Base-by-base conservation (phyloP, 805 yeast species). In the Candida koratica region DNA sequence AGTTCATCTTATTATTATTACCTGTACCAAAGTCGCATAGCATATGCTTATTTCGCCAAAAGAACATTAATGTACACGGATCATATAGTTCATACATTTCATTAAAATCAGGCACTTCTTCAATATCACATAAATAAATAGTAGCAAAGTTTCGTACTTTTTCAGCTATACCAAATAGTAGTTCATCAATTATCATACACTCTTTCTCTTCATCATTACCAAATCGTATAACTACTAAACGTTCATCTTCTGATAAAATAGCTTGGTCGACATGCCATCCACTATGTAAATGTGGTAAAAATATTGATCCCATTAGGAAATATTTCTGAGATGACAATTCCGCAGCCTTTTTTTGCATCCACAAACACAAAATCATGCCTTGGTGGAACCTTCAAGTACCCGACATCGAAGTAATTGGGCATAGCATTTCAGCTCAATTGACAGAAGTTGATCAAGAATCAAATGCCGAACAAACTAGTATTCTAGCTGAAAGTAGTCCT, bases 221-320 rank as follows among this genome's bases (percentile, higher is more conserved):
- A 56, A 93, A 93, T 24, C 98, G 68, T 12, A 93, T 76, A 8
- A 89, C 81, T 17, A 93, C 97, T 6, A 93, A 60, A 39, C 96
- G 64, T 34, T 86, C 95, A 40, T 84, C 94, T 53, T 93, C 98
- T 6, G 87, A 77, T 15, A 93, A 68, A 25, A 93, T 93, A 5
- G 98, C 96, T 55, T 93, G 97, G 61, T 93, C 98, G 20, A 93
- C 97, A 53, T 93, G 98, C 97, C 96, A 87, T 5, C 95, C 96
- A 0, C 90, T 73, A 17, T 69, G 75, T 39, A 87, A 62, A 53
- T 87, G 93, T 1, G 95, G 93, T 35, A 87, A 64, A 49, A 86
- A 84, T 1, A 84, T 80, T 40, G 89, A 81, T 4, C 90, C 89
- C 94, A 84, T 84, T n/a, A 8, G 10, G 7, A 20, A 10, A 8